These are phyloP conservation scores for Lumnitzera littorea DNA, from an alignment of 345 rosid species.

Conservation along the genomic window DNA sequence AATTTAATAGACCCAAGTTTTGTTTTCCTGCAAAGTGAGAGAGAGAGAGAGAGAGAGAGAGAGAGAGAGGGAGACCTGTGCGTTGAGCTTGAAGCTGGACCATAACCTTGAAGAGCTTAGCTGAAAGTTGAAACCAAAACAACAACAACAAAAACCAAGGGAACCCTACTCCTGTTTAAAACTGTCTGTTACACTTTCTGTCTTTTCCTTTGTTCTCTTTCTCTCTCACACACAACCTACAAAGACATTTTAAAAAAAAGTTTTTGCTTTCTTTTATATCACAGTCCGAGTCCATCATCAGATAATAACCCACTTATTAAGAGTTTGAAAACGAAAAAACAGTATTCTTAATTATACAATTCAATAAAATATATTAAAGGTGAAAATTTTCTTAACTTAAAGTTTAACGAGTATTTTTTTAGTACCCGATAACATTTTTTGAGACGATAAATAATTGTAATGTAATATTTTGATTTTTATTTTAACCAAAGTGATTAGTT, in stretches of 20 bases:
- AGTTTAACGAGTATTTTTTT: no score
- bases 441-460: neutral
- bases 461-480: slow-evolving; percentile 17
- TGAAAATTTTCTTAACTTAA: no score
- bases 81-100: neutral
- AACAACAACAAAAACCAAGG: slow-evolving; percentile 16
- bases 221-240: slow-evolving; percentile 8
- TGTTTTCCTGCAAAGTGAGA: slow-evolving; percentile 10
- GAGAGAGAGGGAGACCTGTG: slow-evolving; percentile 31
- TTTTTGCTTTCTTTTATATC: slow-evolving; percentile 18
- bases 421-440: no score
- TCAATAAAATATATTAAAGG: no score
- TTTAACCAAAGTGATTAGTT: slow-evolving; percentile 2
- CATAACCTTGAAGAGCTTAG: neutral
- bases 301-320: no score
- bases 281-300: no score
- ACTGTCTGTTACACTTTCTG: slow-evolving; percentile 67
- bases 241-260: slow-evolving; percentile 8
- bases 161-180: slow-evolving; percentile 32
- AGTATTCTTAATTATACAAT: no score
- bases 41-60: slow-evolving; percentile 29
- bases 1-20: slow-evolving; percentile 11
- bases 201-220: slow-evolving; percentile 53
- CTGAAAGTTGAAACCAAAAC: slow-evolving; percentile 17
- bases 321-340: no score